Base-by-base conservation (phyloP, 2,329 filamentous ascomycete species). In the Macrophomina pseudophaseolina region DNA sequence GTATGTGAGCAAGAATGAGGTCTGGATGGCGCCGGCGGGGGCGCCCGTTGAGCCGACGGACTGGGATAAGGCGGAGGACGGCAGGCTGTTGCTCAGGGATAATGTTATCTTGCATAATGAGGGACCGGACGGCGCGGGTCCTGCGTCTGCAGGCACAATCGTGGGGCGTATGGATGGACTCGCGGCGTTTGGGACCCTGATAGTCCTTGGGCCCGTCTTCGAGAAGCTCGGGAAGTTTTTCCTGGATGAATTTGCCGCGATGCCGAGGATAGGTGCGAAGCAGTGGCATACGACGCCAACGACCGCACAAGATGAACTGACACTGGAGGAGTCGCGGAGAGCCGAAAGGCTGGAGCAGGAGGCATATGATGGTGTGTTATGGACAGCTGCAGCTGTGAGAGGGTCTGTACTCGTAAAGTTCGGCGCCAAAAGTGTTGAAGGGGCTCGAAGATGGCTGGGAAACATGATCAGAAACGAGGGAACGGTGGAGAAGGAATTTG, bases 351-450 rank as follows among this genome's bases (percentile, higher is more conserved):
- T 90, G 23, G 74, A 78, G 65, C 81, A 83, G 74, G 91, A 95
- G 76, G 84, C 68, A 18, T 54, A 8, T 0, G 74, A 78, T 62
- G 74, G 74, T 6, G 60, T 79, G 35, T 69, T 79, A 6, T 79
- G 77, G 77, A 79, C 76, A 65, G 76, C 76, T 11, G 77, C 77
- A 2, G 74, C 75, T 62, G 74, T 79, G 16, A 69, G 77, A n/a
- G 75, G 92, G 4, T 97, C 94, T 74, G 90, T 95, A 3, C 85
- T 97, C 32, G 90, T 98, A 71, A 98, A 98, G 77, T 96, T 98
- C 76, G 93, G 92, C 1, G 92, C 94, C 1, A 85, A 84, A 65
- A 90, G 90, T 52, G 90, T 97, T 30, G 93, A 98, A 76, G 90
- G 90, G 32, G 93, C 90, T 4, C 87, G 91, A 70, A 81, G 86